Conservation (phyloP, 2,329 filamentous ascomycete species). For the Cryphonectria radicalis region DNA sequence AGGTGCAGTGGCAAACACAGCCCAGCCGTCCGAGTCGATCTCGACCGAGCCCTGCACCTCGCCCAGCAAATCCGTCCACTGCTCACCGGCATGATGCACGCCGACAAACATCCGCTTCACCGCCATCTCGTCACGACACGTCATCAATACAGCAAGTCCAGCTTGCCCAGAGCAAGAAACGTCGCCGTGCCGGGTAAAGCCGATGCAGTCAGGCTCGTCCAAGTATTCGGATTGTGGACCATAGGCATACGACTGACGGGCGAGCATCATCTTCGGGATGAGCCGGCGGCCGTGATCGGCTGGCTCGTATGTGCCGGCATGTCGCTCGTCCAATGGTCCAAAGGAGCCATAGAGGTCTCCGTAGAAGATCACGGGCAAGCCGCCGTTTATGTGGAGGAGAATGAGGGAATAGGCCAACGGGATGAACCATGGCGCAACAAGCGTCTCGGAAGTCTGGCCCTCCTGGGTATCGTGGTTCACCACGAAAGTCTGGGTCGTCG, state of each 20-base stretch:
- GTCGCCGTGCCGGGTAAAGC: slow-evolving; percentile 57
- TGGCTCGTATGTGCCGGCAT: slow-evolving; percentile 50
- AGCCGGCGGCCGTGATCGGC: slow-evolving; percentile 37
- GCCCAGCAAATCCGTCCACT: slow-evolving; percentile 66
- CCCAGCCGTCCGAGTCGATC: slow-evolving; percentile 64
- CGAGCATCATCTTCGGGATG: slow-evolving; percentile 63
- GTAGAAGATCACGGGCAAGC: slow-evolving; percentile 71
- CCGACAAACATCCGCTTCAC: slow-evolving; percentile 68
- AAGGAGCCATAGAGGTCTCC: slow-evolving; percentile 69
- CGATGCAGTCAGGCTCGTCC: slow-evolving; percentile 62
- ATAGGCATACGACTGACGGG: slow-evolving; percentile 68
- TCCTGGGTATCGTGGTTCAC: slow-evolving; percentile 66
- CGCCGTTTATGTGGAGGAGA: slow-evolving; percentile 61
- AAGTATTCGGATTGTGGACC: slow-evolving; percentile 69
- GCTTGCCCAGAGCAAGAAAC: slow-evolving; percentile 51
- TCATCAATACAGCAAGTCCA: slow-evolving; percentile 63
- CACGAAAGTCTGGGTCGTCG: slow-evolving; percentile 58
- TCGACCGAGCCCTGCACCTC: slow-evolving; percentile 45
- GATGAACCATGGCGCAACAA: slow-evolving; percentile 66
- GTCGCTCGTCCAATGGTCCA: slow-evolving; percentile 37
- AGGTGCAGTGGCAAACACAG: slow-evolving; percentile 57
- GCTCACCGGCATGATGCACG: slow-evolving; percentile 58
- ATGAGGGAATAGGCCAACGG: slow-evolving; percentile 70
- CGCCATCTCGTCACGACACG: slow-evolving; percentile 49
- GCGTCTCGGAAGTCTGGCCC: slow-evolving; percentile 44